Conservation (phyloP, 305 asterid species). For the Fraxinus sp. region DNA sequence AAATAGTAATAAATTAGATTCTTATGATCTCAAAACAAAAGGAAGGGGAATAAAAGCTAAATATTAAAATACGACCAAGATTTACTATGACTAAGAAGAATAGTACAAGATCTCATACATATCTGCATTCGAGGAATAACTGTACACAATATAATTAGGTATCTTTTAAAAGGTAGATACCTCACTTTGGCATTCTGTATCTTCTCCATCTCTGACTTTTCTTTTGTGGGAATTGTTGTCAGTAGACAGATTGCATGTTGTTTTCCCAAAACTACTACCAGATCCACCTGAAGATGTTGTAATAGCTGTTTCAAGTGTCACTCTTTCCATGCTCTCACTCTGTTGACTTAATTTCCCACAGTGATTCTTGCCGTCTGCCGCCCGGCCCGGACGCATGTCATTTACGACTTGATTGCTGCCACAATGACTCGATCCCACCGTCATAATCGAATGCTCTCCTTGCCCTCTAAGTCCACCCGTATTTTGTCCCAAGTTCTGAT, state of each 20-base stretch:
- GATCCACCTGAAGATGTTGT: conserved; percentile 57
- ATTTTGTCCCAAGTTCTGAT: conserved; percentile 7
- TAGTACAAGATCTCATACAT: background rate
- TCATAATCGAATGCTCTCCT: conserved; percentile 44
- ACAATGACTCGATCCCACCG: conserved; percentile 68
- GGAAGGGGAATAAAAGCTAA: background rate
- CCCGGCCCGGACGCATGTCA: conserved; percentile 46
- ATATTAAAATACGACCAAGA: background rate
- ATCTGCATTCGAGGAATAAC: background rate
- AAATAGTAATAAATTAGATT: too few species aligned
- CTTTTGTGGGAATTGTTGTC: conserved; percentile 51
- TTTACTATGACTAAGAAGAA: background rate
- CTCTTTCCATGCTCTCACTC: conserved; percentile 36
- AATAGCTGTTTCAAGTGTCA: conserved; percentile 25
- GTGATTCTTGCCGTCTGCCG: conserved; percentile 28
- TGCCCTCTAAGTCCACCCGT: background rate
- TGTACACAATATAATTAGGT: background rate
- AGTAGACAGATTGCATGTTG: conserved; percentile 35
- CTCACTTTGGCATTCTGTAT: conserved; percentile 67
- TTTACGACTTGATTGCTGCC: conserved; percentile 62
- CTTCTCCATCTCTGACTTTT: conserved; percentile 57
- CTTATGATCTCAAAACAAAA: background rate
- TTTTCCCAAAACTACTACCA: conserved; percentile 47
- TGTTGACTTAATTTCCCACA: conserved; percentile 33
- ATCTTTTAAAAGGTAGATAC: conserved; percentile 16